Conservation (phyloP, 2,329 filamentous ascomycete genomes). For the Talaromyces sp. region DNA sequence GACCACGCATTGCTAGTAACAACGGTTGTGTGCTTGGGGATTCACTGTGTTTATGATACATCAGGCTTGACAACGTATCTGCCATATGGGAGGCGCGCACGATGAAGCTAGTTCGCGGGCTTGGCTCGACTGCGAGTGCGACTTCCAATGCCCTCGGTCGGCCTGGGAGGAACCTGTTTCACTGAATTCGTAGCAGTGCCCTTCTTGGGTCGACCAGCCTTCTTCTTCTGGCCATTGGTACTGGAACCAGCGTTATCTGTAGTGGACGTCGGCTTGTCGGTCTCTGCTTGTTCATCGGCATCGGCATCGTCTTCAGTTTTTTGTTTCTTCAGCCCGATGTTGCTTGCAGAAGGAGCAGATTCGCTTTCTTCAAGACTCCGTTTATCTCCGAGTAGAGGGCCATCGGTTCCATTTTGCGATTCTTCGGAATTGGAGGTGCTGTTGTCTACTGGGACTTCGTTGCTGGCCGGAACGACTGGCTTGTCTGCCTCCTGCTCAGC, state of each 20-base stretch:
- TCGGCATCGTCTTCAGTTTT: slow-evolving; percentile 21
- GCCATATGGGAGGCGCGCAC: neutral
- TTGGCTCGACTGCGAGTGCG: slow-evolving; percentile 35
- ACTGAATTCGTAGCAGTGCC: slow-evolving; percentile 18
- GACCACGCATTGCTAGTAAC: neutral
- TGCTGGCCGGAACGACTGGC: neutral
- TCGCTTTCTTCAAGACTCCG: slow-evolving; percentile 17
- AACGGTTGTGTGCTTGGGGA: neutral
- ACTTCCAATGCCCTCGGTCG: slow-evolving; percentile 29
- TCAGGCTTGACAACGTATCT: neutral
- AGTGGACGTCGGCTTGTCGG: slow-evolving; percentile 2
- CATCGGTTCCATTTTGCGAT: neutral
- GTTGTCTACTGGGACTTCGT: neutral
- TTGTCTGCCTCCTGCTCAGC: neutral
- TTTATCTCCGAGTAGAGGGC: slow-evolving; percentile 17
- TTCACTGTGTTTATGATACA: neutral
- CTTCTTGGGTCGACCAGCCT: slow-evolving; percentile 26
- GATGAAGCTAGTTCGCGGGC: slow-evolving; percentile 10
- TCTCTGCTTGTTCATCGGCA: neutral
- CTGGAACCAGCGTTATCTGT: neutral
- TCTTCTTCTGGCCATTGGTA: slow-evolving; percentile 23
- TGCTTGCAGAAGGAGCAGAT: slow-evolving; percentile 2
- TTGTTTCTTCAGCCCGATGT: slow-evolving; percentile 27
- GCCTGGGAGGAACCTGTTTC: slow-evolving; percentile 19
- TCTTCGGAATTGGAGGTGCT: neutral